Base-by-base conservation (phyloP, 1,284 basidiomycete species). In the Coniophora puteana region DNA sequence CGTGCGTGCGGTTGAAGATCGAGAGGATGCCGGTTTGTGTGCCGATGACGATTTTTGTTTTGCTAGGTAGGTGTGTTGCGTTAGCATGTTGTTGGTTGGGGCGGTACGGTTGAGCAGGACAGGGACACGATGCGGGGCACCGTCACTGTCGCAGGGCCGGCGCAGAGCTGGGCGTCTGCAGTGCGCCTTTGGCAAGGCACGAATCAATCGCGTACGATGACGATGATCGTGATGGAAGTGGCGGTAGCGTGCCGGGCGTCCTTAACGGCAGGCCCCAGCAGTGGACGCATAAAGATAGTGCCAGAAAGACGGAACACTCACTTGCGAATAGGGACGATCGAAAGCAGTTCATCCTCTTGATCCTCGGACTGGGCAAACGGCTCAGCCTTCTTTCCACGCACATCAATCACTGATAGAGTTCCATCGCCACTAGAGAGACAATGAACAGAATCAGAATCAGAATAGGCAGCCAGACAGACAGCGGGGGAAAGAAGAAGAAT, bases 281-380 rank as follows among this genome's bases (percentile, higher is more conserved):
- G n/a, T n/a, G n/a, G n/a, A n/a, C n/a, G n/a, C n/a, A n/a, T n/a
- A n/a, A n/a, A n/a, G n/a, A n/a, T n/a, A n/a, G n/a, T n/a, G 29
- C 44, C 41, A 36, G 12, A 28, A n/a, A 30, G 18, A 28, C 7
- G 16, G 20, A 25, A 28, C 22, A 63, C 74, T 33, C 56, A 86
- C 81, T 80, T 78, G 69, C 89, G 91, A 57, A 97, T 89, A 5
- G 88, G 63, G 12, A 86, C 80, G 39, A 94, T 79, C 4, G 88
- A 91, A 5, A 97, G 71, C 20, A 97, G 68, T 58, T 97, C 94
- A 59, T 98, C 94, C 59, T 97, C 94, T 62, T 98, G 94, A 66
- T 97, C 91, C 57, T 95, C 92, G 13, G 88, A 91, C 38, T 90
- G 83, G 1, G 83, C 80, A 45, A 87, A 63, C 2, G 89, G 89